phyloP scores from a whole-genome alignment of 768 basidiomycete genomes.

The Suillus spraguei region DNA sequence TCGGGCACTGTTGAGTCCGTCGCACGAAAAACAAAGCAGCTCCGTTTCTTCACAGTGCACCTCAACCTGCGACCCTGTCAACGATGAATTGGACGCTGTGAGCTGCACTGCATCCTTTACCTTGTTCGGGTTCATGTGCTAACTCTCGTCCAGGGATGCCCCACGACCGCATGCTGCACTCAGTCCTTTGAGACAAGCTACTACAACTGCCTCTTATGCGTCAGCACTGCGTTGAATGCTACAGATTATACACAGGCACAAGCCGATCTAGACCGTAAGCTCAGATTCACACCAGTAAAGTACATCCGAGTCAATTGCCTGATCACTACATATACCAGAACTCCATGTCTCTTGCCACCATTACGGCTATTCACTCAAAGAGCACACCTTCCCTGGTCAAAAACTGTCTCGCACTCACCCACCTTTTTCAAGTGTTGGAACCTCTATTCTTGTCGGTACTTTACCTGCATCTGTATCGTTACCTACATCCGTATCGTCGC shows the following conservation, averaged over 20 bases:
- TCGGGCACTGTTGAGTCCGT: slow-evolving; percentile 6
- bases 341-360: slow-evolving; percentile 29
- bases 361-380: slow-evolving; percentile 25
- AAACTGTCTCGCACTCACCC: slow-evolving; percentile 16
- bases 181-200: slow-evolving; percentile 39
- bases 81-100: slow-evolving; percentile 27
- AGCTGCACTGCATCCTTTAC: slow-evolving; percentile 8
- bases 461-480: neutral
- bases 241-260: slow-evolving; percentile 34
- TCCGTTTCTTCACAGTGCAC: slow-evolving; percentile 27
- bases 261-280: slow-evolving; percentile 38
- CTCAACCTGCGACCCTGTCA: slow-evolving; percentile 25
- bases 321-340: slow-evolving; percentile 15
- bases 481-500: neutral
- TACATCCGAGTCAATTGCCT: neutral
- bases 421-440: neutral
- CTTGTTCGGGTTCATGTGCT: slow-evolving; percentile 11
- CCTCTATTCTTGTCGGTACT: neutral
- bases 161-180: slow-evolving; percentile 40
- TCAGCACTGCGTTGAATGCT: slow-evolving; percentile 29
- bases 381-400: slow-evolving; percentile 31
- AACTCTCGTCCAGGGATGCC: slow-evolving; percentile 27
- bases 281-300: neutral
- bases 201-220: slow-evolving; percentile 46
- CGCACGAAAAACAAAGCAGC: slow-evolving; percentile 21